These are phyloP conservation scores for Boeremia lycopersici DNA, from an alignment of 2,329 filamentous ascomycete species.

Conservation along the genomic window DNA sequence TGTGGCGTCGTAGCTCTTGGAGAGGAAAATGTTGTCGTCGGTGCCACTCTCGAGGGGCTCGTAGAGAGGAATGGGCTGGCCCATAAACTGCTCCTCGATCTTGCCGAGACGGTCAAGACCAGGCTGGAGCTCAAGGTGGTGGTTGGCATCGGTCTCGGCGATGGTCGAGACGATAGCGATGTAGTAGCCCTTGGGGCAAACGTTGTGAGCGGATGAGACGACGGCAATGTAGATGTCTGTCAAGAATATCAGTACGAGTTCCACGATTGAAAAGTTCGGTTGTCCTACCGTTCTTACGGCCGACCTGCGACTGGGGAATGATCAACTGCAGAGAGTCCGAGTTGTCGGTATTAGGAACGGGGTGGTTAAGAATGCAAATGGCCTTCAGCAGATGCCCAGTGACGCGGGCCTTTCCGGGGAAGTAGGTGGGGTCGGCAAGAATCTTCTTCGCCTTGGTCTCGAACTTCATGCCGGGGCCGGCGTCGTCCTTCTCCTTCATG, in stretches of 20 bases:
- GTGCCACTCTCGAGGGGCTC: slow-evolving; percentile 83
- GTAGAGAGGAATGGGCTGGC: slow-evolving; percentile 89
- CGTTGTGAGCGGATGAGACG: slow-evolving; percentile 94
- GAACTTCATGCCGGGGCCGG: slow-evolving; percentile 80
- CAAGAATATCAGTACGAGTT: slow-evolving; percentile 12
- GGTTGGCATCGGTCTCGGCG: slow-evolving; percentile 87
- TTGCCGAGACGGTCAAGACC: slow-evolving; percentile 90
- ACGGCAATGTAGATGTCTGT: slow-evolving; percentile 95
- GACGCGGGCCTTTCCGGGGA: slow-evolving; percentile 84
- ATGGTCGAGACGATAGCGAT: slow-evolving; percentile 98
- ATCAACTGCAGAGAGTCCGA: slow-evolving; percentile 92
- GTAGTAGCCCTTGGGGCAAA: slow-evolving; percentile 99
- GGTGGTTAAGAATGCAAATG: slow-evolving; percentile 97
- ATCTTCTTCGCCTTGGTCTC: slow-evolving; percentile 96
- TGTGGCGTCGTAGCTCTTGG: slow-evolving; percentile 97
- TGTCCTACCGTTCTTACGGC: slow-evolving; percentile 87
- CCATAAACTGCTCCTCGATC: slow-evolving; percentile 98
- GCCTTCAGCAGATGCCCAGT: slow-evolving; percentile 91
- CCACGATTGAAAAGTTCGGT: not conserved
- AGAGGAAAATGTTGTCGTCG: slow-evolving; percentile 94
- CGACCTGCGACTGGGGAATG: slow-evolving; percentile 96
- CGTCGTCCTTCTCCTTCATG: slow-evolving; percentile 85
- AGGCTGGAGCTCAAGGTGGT: slow-evolving; percentile 91
- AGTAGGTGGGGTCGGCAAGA: slow-evolving; percentile 95
- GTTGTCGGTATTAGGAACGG: slow-evolving; percentile 85